Base-by-base conservation (phyloP, 2,329 filamentous ascomycete species). In the Fusarium transvaalense region DNA sequence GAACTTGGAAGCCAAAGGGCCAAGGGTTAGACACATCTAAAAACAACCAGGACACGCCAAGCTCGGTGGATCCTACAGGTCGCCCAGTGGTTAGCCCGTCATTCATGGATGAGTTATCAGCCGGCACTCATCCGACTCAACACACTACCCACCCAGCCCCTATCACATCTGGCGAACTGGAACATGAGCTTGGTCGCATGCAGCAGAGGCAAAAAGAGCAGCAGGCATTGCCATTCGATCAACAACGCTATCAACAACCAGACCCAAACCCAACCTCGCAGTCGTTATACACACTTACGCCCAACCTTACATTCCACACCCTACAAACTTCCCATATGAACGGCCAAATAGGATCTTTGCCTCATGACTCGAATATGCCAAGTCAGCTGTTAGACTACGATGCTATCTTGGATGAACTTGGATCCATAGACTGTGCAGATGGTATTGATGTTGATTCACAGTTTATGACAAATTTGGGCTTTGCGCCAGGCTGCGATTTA, bases 391-490 rank as follows among this genome's bases (percentile, higher is more conserved):
- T 84, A 6, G 84, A 86, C 62, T 85, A 86, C 68, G 84, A 86
- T 51, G 82, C 83, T 4, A 81, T 86, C n/a, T 73, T 86, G 43
- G 83, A 85, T 54, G 84, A 86, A 55, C 78, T 86, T 29, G 82
- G 82, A 19, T 83, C 83, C n/a, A 81, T 84, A 39, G 83, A 85
- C 61, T 82, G 80, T 66, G 78, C 79, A 1, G 83, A 85, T 54
- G 78, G 80, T 35, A 77, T 86, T 43, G 85, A 86, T 27, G 82
- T 83, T 14, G 87, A 89, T 66, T 82, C 86, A 3, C 86, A 89
- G 65, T 90, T 91, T 71, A 89, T 91, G 88, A 83, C 87, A 43
- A 91, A 91, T 69, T 79, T 91, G 21, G 89, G 89, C 0, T 89
- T 90, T 74, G 87, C 85, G 2, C 88, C 88, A 0, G 88, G 88